These are phyloP conservation scores for Xylariomycetidae sp. DNA, from an alignment of 2,329 filamentous ascomycete genomes.

Conservation along the genomic window DNA sequence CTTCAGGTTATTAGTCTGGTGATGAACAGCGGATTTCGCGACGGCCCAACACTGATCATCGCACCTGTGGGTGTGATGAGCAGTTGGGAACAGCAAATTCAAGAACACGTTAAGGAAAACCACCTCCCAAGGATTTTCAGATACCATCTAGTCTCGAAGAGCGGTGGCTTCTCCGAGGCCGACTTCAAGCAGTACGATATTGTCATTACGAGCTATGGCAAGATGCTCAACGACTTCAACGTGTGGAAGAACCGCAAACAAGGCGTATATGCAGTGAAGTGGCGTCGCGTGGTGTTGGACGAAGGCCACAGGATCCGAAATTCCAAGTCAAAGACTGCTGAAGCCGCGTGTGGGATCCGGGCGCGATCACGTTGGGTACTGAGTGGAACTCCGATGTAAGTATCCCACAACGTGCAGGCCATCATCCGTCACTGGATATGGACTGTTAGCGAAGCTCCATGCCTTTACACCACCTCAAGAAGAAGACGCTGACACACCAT, in stretches of 20 bases:
- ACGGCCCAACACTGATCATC: conserved; percentile 68
- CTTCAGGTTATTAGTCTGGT: conserved; percentile 80
- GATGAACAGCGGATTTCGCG: conserved; percentile 42
- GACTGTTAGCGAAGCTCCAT: too few species aligned
- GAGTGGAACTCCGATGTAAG: conserved; percentile 71
- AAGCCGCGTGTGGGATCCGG: conserved; percentile 60
- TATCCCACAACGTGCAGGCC: too few species aligned
- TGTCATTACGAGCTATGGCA: conserved; percentile 80
- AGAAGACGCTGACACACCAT: conserved; percentile 19
- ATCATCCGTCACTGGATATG: too few species aligned
- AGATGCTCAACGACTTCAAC: conserved; percentile 60
- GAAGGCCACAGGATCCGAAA: conserved; percentile 83
- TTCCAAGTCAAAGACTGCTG: conserved; percentile 62
- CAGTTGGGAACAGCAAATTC: conserved; percentile 80
- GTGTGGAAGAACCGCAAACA: conserved; percentile 34
- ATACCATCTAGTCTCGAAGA: conserved; percentile 56
- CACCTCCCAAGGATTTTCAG: conserved; percentile 62
- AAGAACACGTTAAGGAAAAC: conserved; percentile 59
- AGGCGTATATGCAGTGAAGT: conserved; percentile 46
- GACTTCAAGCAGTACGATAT: conserved; percentile 65
- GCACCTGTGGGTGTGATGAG: conserved; percentile 82
- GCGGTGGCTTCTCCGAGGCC: conserved; percentile 7
- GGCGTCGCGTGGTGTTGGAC: conserved; percentile 75
- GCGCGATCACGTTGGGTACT: conserved; percentile 73
- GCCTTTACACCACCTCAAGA: too few species aligned